A percentile compares a stretch with the other conserved stretches of the same genome.
These are phyloP conservation scores for Exophiala viscosa DNA, from an alignment of 2,329 filamentous ascomycete genomes.

Conservation along the genomic window DNA sequence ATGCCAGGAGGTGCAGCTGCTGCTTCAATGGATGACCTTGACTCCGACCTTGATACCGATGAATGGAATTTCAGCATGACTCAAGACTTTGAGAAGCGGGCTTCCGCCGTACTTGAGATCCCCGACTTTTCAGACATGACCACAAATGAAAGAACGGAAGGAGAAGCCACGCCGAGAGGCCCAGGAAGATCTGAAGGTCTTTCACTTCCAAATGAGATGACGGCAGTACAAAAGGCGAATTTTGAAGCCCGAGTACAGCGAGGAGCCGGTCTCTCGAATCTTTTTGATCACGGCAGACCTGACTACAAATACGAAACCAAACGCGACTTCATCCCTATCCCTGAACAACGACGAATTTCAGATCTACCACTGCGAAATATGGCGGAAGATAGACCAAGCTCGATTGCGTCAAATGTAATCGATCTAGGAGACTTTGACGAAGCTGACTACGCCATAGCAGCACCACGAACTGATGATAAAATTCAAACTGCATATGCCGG, in stretches of 20 bases:
- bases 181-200: constrained; percentile 15
- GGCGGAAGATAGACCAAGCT: constrained; percentile 37
- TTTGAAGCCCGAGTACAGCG: constrained; percentile 56
- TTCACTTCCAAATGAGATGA: constrained; percentile 35
- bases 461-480: constrained; percentile 40
- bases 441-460: constrained; percentile 49
- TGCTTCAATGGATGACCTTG: constrained; percentile 46
- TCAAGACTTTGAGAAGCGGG: constrained; percentile 55
- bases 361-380: constrained; percentile 50
- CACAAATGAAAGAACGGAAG: constrained; percentile 43
- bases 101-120: constrained; percentile 42
- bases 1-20: constrained; percentile 57
- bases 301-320: constrained; percentile 58
- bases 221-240: constrained; percentile 47
- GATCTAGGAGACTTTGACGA: constrained; percentile 53
- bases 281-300: constrained; percentile 54
- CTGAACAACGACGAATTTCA: constrained; percentile 45
- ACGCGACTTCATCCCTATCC: constrained; percentile 46
- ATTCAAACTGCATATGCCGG: constrained; percentile 49
- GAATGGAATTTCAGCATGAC: constrained; percentile 66
- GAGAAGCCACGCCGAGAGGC: constrained; percentile 37
- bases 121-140: constrained; percentile 36
- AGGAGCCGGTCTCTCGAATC: constrained; percentile 54
- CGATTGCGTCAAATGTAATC: constrained; percentile 47
- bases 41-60: constrained; percentile 43